Base-by-base conservation (phyloP, 2,329 filamentous ascomycete species). In the Diatrype stigma region DNA sequence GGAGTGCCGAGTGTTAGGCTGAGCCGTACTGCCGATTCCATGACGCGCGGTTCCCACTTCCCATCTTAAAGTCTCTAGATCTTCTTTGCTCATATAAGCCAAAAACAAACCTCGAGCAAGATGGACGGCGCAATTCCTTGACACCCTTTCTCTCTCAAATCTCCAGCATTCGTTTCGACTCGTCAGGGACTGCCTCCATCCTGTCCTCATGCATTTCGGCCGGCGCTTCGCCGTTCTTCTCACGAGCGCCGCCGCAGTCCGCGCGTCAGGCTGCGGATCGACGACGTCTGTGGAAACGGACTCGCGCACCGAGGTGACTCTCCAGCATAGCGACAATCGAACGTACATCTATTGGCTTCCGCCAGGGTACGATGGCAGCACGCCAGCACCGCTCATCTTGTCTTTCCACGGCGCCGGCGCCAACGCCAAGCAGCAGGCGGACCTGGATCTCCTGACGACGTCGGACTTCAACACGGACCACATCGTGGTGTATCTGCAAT, bases 381-480 rank as follows among this genome's bases (percentile, higher is more conserved):
- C 12, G 21, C 17, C 42, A 12, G 19, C 48, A 11, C 22, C 22
- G 21, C 30, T 47, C n/a, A 50, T 50, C 30, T 40, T 50, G 12
- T 46, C 42, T 16, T 42, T 46, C 21, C 48, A 50, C 28, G 48
- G 48, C 30, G 48, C 48, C 5, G 35, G 32, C 19, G 22, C 42
- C 32, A 46, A 17, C 7, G 30, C 23, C 16, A 21, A 23, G 34
- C 23, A 17, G 19, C 48, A 50, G 35, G 26, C 30, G 3, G 44
- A 44, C 6, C 48, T 50, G 19, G 48, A 50, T 23, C 14, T 19
- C 17, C 44, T 50, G 17, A 50, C 48, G 23, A 37, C 42, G 11
- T 28, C 48, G 12, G 44, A 28, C 6, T 50, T 50, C 48, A 50
- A 50, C 44, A 40, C 32, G 21, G 48, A 49, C 17, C 34, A 50